Evolutionary conservation across 331 rosid genomes (phyloP).

Genomic region (Malus hybrid): DNA sequence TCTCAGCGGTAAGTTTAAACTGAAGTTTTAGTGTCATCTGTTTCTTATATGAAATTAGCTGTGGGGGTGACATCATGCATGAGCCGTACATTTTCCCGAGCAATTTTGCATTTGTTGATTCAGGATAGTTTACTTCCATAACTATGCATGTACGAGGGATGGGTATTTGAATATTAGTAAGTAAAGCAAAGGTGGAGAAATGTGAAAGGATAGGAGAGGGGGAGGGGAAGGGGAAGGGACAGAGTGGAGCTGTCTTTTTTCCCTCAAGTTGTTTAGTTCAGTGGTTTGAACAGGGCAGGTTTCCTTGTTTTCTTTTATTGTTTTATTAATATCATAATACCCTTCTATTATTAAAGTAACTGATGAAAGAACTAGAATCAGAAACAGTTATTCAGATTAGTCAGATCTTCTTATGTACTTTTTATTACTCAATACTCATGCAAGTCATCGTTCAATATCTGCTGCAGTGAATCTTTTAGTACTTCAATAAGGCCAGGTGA

Average conservation of each 20-base stretch:
- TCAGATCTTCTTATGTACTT: background rate
- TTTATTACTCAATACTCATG: background rate
- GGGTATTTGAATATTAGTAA: background rate
- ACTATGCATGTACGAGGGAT: background rate
- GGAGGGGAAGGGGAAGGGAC: background rate
- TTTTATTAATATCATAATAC: background rate
- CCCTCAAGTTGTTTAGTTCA: background rate
- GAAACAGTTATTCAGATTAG: background rate
- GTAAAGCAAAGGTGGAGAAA: background rate
- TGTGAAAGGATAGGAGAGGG: background rate
- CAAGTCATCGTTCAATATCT: constrained; percentile 10
- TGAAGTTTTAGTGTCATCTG: background rate
- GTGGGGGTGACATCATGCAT: background rate
- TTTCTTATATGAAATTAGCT: background rate
- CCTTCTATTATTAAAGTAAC: background rate
- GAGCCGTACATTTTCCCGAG: background rate
- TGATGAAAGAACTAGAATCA: background rate
- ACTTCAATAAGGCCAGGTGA: constrained; percentile 26
- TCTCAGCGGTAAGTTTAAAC: constrained; percentile 28
- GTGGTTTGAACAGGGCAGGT: background rate
- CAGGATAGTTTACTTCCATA: background rate
- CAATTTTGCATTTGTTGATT: background rate
- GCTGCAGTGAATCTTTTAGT: constrained; percentile 48
- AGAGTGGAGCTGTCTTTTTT: background rate
- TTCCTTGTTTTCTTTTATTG: background rate